Evolutionary conservation across 2,329 filamentous ascomycete species (phyloP), one percentile per base, ranked within the genome.

Genomic region (Sclerotinia borealis): DNA sequence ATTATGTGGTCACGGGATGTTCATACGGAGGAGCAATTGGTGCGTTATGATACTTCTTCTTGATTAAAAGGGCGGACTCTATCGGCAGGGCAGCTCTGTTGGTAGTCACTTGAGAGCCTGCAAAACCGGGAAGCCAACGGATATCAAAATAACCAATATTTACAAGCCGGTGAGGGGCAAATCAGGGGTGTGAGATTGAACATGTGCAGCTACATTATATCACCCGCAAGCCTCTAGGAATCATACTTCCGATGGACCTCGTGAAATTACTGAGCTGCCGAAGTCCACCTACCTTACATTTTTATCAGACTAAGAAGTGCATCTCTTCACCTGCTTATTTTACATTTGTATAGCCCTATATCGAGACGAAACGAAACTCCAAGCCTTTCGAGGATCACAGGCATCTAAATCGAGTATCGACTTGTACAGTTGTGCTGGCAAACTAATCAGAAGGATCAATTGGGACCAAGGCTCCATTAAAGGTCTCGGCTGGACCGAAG

Each of bases 401-500:
- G 81, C 86, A 19, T 80, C 86, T 19, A 96, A 93, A 77, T 87
- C 92, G 25, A 90, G 87, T 71, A 96, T 99, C 77, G 92, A 97
- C 74, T 87, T 99, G 61, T 97, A 97, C 80, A 96, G 91, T 74
- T 93, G 89, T 76, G 89, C 95, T 13, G 95, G 95, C 61, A 95
- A 92, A 79, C 85, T 92, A 64, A 88, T 99, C 67, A 88, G 89
- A 71, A 86, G 85, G 73, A 92, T 97, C 68, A 85, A 89, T 75
- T 98, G 93, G 93, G 93, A 98, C 71, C 91, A 93, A 77, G 91
- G 91, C 51, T 81, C 87, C 3, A 91, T 99, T 73, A 90, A 88
- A 75, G 92, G 91, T 2, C 82, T 99, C 25, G 95, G 95, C 39
- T 99, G 95, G 95, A 96, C 93, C 25, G 93, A 96, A 72, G 92